These are phyloP conservation scores for Pseudogymnoascus sp. DNA, from an alignment of 2,329 filamentous ascomycete species.

Conservation along the genomic window DNA sequence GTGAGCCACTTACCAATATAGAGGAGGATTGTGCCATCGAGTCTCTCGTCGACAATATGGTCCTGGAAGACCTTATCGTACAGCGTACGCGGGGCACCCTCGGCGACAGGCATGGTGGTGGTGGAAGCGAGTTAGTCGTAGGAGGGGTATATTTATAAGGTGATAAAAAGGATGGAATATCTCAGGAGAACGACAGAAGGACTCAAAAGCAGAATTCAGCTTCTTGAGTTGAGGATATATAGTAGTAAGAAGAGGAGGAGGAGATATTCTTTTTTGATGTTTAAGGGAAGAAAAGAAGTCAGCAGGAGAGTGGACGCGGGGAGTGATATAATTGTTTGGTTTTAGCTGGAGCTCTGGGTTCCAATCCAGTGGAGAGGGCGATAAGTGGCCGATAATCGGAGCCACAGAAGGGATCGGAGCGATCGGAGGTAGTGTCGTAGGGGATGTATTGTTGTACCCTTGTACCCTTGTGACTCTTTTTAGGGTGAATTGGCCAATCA, in stretches of 20 bases:
- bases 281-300: not conserved
- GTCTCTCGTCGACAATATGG: slow-evolving; percentile 92
- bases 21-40: slow-evolving; percentile 82
- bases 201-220: not conserved
- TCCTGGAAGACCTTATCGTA: slow-evolving; percentile 97
- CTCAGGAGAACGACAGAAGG: not conserved
- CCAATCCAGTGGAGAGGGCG: not conserved
- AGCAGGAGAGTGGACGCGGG: not conserved
- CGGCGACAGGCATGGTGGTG: slow-evolving; percentile 64
- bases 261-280: not conserved
- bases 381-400: not conserved
- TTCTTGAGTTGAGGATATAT: not conserved
- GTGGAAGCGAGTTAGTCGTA: not conserved
- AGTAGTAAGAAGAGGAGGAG: not conserved
- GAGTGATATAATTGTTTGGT: not conserved
- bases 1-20: slow-evolving; percentile 69
- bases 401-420: not conserved
- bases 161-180: not conserved
- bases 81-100: slow-evolving; percentile 68
- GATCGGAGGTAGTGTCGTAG: not conserved
- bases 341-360: not conserved
- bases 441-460: not conserved
- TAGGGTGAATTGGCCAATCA: not conserved
- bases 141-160: not conserved
- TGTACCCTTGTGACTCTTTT: not conserved